These are phyloP conservation scores for Alliaria petiolata DNA, from an alignment of 345 rosid species.

Conservation along the genomic window DNA sequence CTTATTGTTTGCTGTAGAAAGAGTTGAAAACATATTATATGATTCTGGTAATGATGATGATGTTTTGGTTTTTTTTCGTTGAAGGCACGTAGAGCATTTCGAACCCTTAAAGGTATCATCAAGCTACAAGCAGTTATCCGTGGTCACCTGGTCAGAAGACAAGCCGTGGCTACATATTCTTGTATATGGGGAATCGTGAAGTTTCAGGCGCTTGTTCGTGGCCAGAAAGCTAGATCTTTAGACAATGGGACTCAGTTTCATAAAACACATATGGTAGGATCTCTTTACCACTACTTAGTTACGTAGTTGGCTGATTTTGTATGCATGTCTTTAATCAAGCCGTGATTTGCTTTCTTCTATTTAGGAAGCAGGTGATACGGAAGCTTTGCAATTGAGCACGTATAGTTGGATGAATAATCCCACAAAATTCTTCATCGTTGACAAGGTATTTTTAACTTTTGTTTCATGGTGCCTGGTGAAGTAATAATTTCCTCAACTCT, in stretches of 20 bases:
- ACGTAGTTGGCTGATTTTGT: neutral
- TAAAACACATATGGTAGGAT: slow-evolving; percentile 21
- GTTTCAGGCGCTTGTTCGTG: slow-evolving; percentile 67
- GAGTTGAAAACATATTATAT: neutral
- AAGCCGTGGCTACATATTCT: slow-evolving; percentile 68
- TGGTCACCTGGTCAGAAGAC: slow-evolving; percentile 84
- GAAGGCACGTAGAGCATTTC: slow-evolving; percentile 69
- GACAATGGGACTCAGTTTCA: slow-evolving; percentile 36
- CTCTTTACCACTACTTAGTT: neutral
- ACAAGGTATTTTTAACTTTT: slow-evolving; percentile 42
- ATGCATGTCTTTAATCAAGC: neutral
- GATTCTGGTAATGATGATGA: slow-evolving; percentile 1
- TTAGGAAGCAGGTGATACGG: slow-evolving; percentile 39
- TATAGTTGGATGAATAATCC: slow-evolving; percentile 33
- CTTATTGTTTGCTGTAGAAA: neutral
- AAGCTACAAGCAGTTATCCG: slow-evolving; percentile 77
- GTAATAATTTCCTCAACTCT: neutral
- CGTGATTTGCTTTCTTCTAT: slow-evolving; percentile 8
- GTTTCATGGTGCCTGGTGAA: too few relatives aligned
- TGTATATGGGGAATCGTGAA: slow-evolving; percentile 62
- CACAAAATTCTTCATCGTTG: slow-evolving; percentile 36
- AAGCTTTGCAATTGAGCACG: slow-evolving; percentile 26
- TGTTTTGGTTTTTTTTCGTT: neutral
- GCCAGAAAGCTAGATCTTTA: slow-evolving; percentile 50
- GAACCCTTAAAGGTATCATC: slow-evolving; percentile 60